Conservation (phyloP, 1,139 yeast genomes). For the Saccharomycopsis hybrid region DNA sequence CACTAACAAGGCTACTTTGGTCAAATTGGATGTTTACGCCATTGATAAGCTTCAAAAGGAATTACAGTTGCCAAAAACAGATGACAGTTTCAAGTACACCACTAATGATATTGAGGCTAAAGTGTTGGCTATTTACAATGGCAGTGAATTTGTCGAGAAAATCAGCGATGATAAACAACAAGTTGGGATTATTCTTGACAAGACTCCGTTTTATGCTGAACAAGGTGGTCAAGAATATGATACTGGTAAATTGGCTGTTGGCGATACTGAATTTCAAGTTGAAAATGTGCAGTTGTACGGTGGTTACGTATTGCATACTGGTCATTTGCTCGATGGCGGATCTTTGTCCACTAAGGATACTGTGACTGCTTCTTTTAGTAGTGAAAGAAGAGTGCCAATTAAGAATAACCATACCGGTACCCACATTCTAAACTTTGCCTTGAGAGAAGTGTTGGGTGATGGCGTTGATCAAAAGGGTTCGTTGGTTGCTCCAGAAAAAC, state of each 20-base stretch:
- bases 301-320: constrained; percentile 95
- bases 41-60: constrained; percentile 57
- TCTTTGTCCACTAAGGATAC: constrained; percentile 44
- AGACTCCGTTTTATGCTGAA: constrained; percentile 94
- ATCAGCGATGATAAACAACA: constrained; percentile 34
- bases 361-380: constrained; percentile 85
- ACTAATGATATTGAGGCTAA: constrained; percentile 54
- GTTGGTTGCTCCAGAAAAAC: constrained; percentile 87
- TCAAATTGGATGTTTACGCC: constrained; percentile 88
- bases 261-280: constrained; percentile 86
- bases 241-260: constrained; percentile 77
- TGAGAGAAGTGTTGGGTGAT: constrained; percentile 80
- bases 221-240: constrained; percentile 99
- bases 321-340: constrained; percentile 68
- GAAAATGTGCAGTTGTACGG: constrained; percentile 88
- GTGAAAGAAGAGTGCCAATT: constrained; percentile 91
- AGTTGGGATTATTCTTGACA: constrained; percentile 76
- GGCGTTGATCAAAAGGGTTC: constrained; percentile 95
- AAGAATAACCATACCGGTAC: constrained; percentile 99
- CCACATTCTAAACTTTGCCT: constrained; percentile 83
- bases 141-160: constrained; percentile 46
- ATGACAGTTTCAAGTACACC: constrained; percentile 73
- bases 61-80: constrained; percentile 64
- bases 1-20: constrained; percentile 46
- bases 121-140: constrained; percentile 68